Evolutionary conservation across 2,329 filamentous ascomycete genomes (phyloP), one percentile per base, ranked within the genome.

Genomic region (Beauveria bassiana): DNA sequence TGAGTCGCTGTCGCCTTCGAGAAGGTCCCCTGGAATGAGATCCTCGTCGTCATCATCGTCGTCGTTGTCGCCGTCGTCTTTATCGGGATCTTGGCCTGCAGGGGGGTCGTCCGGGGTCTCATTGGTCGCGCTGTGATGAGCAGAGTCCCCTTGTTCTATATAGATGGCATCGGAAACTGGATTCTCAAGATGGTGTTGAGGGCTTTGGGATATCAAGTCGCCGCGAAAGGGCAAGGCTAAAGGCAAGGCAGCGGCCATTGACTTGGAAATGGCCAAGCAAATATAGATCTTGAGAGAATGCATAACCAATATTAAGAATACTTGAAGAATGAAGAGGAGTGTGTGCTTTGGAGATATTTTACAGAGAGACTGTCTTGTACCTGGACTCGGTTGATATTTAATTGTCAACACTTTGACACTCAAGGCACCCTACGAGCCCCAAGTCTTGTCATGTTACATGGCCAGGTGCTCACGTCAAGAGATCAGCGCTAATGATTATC

Each of bases 1-100:
- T 16, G 55, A 58, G 16, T 58, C 55, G 16, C 20, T 58, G 45
- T 58, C 55, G 28, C 55, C 55, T n/a, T 50, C 45, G 16, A 58
- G 28, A 3, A 58, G 31, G 18, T 58, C 55, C 1, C 55, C 45
- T 1, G 55, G 55, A 9, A 58, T 58, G 31, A 58, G 43, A 12
- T 50, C 43, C 18, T 49, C 55, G 14, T 49, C 45, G 28, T 58
- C 43, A 16, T 58, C 55, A 3, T 22, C 20, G 20, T 22, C 20
- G 20, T 22, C 20, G 20, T 22, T 22, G 20, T 58, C 20, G 28
- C 26, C 43, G 43, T 38, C 26, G 12, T 56, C 53, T 22, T 42
- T 38, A 9, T 18, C 43, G n/a, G n/a, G 54, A 22, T 49, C 54
- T 1, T 12, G 31, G 10, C 4, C 10, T 14, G 10, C 12, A 34